phyloP scores from a whole-genome alignment of 2,329 filamentous ascomycete genomes.

The Blumeriella jaapii region DNA sequence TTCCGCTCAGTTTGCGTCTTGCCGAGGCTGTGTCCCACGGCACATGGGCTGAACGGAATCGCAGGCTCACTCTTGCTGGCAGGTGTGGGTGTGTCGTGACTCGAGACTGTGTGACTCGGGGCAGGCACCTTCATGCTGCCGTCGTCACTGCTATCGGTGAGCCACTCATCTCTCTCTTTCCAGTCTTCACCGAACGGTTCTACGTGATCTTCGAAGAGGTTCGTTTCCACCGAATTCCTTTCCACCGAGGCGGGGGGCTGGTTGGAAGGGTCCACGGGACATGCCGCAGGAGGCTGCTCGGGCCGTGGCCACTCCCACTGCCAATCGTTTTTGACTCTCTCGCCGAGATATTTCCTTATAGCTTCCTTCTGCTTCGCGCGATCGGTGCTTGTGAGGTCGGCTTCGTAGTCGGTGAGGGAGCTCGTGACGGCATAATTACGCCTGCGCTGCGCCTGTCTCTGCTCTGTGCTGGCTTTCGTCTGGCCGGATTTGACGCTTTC shows the following conservation, averaged over 20 bases:
- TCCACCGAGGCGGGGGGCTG: no score
- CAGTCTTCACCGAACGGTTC: conserved; percentile 11
- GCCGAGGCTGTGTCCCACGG: conserved; percentile 25
- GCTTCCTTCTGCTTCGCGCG: conserved; percentile 53
- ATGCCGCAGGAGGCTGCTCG: neutral
- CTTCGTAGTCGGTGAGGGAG: conserved; percentile 38
- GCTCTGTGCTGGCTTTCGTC: no score
- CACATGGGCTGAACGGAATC: conserved; percentile 29
- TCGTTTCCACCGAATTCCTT: no score
- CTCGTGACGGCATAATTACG: conserved; percentile 24
- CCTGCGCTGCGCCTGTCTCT: conserved; percentile 17
- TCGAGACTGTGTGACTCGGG: conserved; percentile 6
- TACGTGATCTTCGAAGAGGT: neutral
- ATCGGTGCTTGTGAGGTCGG: conserved; percentile 50
- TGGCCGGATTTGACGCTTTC: no score
- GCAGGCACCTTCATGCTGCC: conserved; percentile 15
- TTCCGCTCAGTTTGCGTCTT: conserved; percentile 26
- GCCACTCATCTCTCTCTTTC: conserved; percentile 27
- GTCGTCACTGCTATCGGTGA: conserved; percentile 19
- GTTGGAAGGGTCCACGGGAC: conserved; percentile 3
- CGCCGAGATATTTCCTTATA: conserved; percentile 42
- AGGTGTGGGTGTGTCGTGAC: conserved; percentile 9
- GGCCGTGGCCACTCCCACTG: conserved; percentile 42
- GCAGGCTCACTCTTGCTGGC: conserved; percentile 14
- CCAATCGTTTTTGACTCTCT: conserved; percentile 49